Evolutionary conservation across 169 alveolate genomes (phyloP).

Genomic region (Cryptosporidium xiaoi): DNA sequence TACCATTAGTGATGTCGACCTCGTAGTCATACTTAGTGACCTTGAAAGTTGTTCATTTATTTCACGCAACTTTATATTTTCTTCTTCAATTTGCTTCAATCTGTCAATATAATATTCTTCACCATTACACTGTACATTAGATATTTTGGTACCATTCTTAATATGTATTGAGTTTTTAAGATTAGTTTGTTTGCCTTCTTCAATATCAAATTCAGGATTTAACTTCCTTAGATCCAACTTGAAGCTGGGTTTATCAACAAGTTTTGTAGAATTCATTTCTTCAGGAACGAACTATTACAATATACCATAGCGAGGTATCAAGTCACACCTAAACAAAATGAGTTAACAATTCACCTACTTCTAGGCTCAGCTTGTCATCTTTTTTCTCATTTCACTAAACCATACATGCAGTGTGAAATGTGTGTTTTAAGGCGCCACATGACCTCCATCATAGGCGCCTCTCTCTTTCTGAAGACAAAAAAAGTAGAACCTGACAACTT

Average conservation of each 20-base stretch:
- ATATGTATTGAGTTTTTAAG: not conserved
- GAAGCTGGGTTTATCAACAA: slow-evolving; percentile 44
- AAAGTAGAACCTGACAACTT: slow-evolving; percentile 17
- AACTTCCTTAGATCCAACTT: slow-evolving; percentile 29
- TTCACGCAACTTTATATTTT: slow-evolving; percentile 58
- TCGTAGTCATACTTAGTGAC: slow-evolving; percentile 47
- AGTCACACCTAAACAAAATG: not conserved
- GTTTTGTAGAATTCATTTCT: slow-evolving; percentile 43
- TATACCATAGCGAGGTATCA: not conserved
- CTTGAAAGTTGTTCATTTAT: slow-evolving; percentile 69
- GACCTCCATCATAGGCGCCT: slow-evolving; percentile 14
- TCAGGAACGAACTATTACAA: not conserved
- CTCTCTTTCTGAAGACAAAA: slow-evolving; percentile 1
- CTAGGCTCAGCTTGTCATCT: not conserved
- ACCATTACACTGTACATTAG: not conserved
- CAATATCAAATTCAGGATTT: not conserved
- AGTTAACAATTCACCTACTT: not conserved
- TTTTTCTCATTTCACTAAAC: not conserved
- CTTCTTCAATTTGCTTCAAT: slow-evolving; percentile 52
- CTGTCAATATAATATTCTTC: slow-evolving; percentile 5
- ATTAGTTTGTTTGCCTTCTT: not conserved
- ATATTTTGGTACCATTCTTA: not conserved
- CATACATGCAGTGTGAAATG: slow-evolving; percentile 71
- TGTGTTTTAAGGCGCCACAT: slow-evolving; percentile 60
- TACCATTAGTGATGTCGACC: slow-evolving; percentile 3